These are phyloP conservation scores for Castanopsis chinensis DNA, from an alignment of 306 rosid genomes.

Conservation along the genomic window DNA sequence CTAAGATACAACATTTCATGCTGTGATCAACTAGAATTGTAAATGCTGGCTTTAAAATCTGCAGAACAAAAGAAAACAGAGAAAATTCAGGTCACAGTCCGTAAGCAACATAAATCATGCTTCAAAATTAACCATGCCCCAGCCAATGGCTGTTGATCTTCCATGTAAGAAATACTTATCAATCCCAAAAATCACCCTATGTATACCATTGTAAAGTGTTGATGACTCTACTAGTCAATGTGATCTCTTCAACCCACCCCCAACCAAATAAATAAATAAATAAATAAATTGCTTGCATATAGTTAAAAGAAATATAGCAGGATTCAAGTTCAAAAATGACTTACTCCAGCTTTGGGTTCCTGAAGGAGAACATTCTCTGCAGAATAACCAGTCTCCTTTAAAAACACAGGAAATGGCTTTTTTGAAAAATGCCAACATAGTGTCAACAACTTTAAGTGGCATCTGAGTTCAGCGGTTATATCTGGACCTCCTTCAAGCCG, in stretches of 20 bases:
- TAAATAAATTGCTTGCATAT: background rate
- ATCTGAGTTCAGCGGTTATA: constrained; percentile 62
- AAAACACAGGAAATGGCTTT: constrained; percentile 73
- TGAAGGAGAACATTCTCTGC: constrained; percentile 79
- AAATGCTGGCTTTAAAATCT: constrained; percentile 98
- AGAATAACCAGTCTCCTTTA: constrained; percentile 79
- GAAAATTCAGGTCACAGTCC: background rate
- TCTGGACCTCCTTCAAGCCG: constrained; percentile 60
- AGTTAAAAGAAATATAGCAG: background rate
- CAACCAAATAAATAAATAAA: background rate
- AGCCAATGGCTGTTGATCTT: constrained; percentile 4
- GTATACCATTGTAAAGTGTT: too few relatives aligned
- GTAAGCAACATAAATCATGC: background rate
- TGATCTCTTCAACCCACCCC: background rate
- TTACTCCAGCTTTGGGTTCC: constrained; percentile 94
- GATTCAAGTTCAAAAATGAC: constrained; percentile 31
- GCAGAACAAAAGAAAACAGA: constrained; percentile 29
- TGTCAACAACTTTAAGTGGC: constrained; percentile 71
- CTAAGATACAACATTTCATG: constrained; percentile 55
- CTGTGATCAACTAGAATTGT: constrained; percentile 72
- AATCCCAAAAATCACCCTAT: background rate
- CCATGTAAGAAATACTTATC: background rate
- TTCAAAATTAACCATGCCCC: background rate
- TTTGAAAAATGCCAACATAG: constrained; percentile 95
- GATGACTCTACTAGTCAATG: background rate